These are phyloP conservation scores for Rhexocercosporidium sp. DNA, from an alignment of 2,329 filamentous ascomycete species.

Conservation along the genomic window DNA sequence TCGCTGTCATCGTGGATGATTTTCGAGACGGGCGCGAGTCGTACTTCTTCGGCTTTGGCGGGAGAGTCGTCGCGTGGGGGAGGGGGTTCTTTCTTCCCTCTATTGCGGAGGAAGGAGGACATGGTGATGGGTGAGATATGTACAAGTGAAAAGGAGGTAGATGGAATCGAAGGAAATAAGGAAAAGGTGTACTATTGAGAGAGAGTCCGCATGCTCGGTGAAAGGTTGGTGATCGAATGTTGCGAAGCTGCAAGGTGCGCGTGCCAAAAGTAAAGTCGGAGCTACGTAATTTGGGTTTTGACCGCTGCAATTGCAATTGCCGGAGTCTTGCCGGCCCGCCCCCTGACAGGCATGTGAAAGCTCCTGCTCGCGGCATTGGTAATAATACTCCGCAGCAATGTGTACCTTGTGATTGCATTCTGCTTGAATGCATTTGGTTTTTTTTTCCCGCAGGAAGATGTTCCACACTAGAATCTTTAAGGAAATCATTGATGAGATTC, in stretches of 20 bases:
- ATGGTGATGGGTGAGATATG: neutral
- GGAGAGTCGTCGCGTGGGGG: constrained; percentile 28
- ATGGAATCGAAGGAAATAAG: neutral
- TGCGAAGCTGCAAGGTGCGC: neutral
- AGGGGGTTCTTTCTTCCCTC: constrained; percentile 26
- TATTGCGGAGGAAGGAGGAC: constrained; percentile 33
- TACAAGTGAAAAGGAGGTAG: neutral
- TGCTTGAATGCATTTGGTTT: too few species aligned
- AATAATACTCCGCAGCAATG: too few species aligned
- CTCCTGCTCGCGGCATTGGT: too few species aligned
- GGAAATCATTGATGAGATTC: too few species aligned
- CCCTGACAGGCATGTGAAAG: constrained; percentile 20
- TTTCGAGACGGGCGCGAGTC: constrained; percentile 56
- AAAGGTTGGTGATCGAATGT: neutral
- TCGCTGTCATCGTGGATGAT: constrained; percentile 39
- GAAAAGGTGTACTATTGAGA: neutral
- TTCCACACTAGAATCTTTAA: too few species aligned
- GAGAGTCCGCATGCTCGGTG: neutral
- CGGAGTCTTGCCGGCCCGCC: constrained; percentile 1
- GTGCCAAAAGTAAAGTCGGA: neutral
- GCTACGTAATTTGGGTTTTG: constrained; percentile 15
- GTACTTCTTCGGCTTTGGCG: constrained; percentile 49
- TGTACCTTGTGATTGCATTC: too few species aligned
- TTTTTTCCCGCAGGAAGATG: too few species aligned
- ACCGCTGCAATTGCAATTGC: neutral